phyloP scores from a whole-genome alignment of 78 protist genomes.

The Diacronema lutheri region DNA sequence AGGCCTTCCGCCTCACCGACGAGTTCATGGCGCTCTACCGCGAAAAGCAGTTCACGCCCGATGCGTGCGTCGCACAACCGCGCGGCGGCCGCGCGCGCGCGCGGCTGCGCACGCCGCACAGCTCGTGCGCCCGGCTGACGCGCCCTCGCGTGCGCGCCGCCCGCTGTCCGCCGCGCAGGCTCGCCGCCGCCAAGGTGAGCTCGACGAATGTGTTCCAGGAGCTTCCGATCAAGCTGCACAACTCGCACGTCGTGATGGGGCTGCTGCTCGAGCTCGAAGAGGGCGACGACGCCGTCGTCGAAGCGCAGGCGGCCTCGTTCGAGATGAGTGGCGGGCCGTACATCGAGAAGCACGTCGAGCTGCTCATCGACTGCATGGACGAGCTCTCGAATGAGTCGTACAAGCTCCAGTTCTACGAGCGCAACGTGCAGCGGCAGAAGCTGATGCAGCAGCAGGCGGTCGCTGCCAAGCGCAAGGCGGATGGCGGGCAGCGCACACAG shows the following conservation, averaged over 20 bases:
- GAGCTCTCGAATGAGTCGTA: background rate
- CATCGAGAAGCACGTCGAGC: slow-evolving; percentile 24
- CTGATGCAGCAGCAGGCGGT: background rate
- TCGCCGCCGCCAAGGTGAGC: background rate
- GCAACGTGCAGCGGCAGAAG: slow-evolving; percentile 1
- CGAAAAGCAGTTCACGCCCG: background rate
- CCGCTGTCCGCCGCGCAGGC: background rate
- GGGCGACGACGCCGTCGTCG: background rate
- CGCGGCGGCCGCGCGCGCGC: no score
- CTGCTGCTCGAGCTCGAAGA: slow-evolving; percentile 13
- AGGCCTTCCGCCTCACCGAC: slow-evolving; percentile 27
- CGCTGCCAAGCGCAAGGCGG: background rate
- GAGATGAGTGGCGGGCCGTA: background rate
- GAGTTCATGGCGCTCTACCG: background rate
- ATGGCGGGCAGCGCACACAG: background rate
- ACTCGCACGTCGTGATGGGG: background rate
- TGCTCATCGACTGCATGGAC: slow-evolving; percentile 15
- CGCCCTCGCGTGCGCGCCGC: background rate
- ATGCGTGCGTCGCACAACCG: background rate
- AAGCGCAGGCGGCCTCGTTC: background rate
- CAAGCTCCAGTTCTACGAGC: slow-evolving; percentile 26
- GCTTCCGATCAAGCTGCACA: slow-evolving; percentile 17
- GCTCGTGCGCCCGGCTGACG: no score
- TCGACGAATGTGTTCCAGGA: background rate
- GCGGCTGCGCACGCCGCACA: background rate